phyloP scores from a whole-genome alignment of 805 yeast genomes.

The Wickerhamiella cacticola region DNA sequence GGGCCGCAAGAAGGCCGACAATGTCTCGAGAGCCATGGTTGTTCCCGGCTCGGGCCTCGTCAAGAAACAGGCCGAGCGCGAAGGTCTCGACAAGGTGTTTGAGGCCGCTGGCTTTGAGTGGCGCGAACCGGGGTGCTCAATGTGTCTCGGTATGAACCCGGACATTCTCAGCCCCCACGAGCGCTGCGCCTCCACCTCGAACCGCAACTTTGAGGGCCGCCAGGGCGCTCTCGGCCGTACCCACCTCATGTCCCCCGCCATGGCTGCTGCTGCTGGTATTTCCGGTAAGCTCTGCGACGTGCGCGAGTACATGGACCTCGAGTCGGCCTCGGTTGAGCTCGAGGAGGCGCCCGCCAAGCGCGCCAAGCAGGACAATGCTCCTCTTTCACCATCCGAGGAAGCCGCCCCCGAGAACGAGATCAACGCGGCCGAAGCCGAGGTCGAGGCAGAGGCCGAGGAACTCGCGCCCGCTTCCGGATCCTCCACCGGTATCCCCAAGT shows the following conservation, averaged over 20 bases:
- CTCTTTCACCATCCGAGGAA: conserved; percentile 16
- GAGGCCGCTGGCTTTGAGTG: conserved; percentile 90
- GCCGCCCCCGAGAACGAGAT: conserved; percentile 17
- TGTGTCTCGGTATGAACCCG: conserved; percentile 99
- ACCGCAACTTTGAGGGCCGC: conserved; percentile 98
- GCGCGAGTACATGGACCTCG: conserved; percentile 51
- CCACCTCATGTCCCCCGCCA: conserved; percentile 95
- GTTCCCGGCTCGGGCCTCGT: conserved; percentile 98
- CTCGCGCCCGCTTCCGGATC: conserved; percentile 28
- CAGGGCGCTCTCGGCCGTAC: conserved; percentile 96
- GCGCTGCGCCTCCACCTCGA: conserved; percentile 97
- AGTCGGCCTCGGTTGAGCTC: conserved; percentile 15
- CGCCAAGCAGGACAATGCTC: conserved; percentile 31
- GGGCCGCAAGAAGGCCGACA: conserved; percentile 76
- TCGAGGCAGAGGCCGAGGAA: conserved; percentile 20
- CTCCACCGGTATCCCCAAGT: conserved; percentile 57
- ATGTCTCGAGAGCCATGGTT: conserved; percentile 70
- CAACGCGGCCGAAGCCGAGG: conserved; percentile 35
- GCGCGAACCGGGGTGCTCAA: conserved; percentile 99
- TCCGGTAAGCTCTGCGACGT: conserved; percentile 84
- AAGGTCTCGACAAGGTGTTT: conserved; percentile 87
- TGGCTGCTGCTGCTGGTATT: conserved; percentile 99
- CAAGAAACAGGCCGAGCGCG: conserved; percentile 84
- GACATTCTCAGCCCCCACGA: conserved; percentile 91
- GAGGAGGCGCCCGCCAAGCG: conserved; percentile 28